These are phyloP conservation scores for Antarctomyces pellizariae DNA, from an alignment of 495 filamentous ascomycete species.

Conservation along the genomic window DNA sequence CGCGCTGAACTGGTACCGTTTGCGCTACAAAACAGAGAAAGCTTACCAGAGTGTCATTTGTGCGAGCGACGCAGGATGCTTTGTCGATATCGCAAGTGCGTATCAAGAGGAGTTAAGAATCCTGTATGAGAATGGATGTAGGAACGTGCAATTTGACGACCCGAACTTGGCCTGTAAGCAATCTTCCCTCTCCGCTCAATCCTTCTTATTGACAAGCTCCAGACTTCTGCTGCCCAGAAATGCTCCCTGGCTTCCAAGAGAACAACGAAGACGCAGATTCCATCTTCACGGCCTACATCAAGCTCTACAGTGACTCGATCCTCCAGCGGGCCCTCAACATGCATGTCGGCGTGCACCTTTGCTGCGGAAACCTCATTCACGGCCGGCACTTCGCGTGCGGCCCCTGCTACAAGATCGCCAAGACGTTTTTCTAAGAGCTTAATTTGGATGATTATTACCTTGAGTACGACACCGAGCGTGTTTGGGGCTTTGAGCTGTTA, in stretches of 20 bases:
- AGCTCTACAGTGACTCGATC: conserved; percentile 53
- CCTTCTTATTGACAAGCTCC: background rate
- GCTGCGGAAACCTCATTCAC: conserved; percentile 61
- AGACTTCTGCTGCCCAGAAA: conserved; percentile 62
- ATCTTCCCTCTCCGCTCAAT: background rate
- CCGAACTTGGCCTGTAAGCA: conserved; percentile 50
- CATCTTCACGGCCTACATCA: conserved; percentile 51
- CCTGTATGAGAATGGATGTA: conserved; percentile 41
- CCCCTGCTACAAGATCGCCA: conserved; percentile 57
- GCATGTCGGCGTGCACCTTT: conserved; percentile 56
- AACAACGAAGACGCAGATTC: conserved; percentile 37
- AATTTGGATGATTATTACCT: conserved; percentile 64
- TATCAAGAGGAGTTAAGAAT: conserved; percentile 42
- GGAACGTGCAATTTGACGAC: conserved; percentile 57
- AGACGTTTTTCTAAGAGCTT: conserved; percentile 53
- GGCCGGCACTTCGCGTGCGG: conserved; percentile 62
- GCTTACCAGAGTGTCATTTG: conserved; percentile 46
- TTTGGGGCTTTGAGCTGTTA: conserved; percentile 60
- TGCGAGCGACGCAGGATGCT: conserved; percentile 42
- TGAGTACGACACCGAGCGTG: conserved; percentile 56
- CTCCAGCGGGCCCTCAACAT: conserved; percentile 37
- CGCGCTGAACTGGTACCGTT: conserved; percentile 51
- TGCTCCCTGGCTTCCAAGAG: conserved; percentile 40
- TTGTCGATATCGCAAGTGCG: conserved; percentile 48
- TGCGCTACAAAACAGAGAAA: conserved; percentile 44